Percentiles rank a stretch among this genome's conserved stretches.
These are phyloP conservation scores for Blepharisma undulans DNA, from an alignment of 169 alveolate species.

Conservation along the genomic window DNA sequence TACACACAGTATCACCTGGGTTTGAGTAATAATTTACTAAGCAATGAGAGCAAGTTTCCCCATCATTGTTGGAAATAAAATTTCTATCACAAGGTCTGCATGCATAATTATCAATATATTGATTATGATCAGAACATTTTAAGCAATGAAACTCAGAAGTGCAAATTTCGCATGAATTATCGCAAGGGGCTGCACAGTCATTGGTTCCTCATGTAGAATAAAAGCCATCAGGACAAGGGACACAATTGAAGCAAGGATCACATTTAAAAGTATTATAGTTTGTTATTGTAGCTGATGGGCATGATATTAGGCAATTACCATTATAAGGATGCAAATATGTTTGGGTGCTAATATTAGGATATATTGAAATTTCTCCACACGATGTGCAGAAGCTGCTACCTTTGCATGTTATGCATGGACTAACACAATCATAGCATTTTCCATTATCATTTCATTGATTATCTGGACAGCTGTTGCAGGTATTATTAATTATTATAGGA, in stretches of 20 bases:
- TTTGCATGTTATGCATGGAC: not conserved
- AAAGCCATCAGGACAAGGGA: not conserved
- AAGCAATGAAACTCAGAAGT: not conserved
- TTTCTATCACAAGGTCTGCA: not conserved
- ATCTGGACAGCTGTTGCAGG: not conserved
- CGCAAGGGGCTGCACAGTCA: not conserved
- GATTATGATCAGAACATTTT: not conserved
- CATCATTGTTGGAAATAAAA: not conserved
- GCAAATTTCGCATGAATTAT: not conserved
- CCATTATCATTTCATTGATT: not conserved
- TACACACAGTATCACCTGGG: not conserved
- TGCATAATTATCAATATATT: not conserved
- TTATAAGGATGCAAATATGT: not conserved
- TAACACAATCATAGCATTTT: constrained; percentile 5
- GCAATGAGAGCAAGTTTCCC: not conserved
- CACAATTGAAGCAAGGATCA: not conserved
- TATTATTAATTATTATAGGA: not conserved
- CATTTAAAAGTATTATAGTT: not conserved
- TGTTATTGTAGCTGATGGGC: constrained; percentile 1
- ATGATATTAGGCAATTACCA: not conserved
- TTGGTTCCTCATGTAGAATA: not conserved
- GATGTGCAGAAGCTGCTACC: not conserved
- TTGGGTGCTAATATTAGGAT: not conserved
- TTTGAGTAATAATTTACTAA: not conserved
- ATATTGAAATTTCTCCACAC: not conserved